A percentile compares a stretch with the other conserved stretches of the same genome.
These are phyloP conservation scores for Cochlearia excelsa DNA, from an alignment of 345 rosid genomes.

Conservation along the genomic window DNA sequence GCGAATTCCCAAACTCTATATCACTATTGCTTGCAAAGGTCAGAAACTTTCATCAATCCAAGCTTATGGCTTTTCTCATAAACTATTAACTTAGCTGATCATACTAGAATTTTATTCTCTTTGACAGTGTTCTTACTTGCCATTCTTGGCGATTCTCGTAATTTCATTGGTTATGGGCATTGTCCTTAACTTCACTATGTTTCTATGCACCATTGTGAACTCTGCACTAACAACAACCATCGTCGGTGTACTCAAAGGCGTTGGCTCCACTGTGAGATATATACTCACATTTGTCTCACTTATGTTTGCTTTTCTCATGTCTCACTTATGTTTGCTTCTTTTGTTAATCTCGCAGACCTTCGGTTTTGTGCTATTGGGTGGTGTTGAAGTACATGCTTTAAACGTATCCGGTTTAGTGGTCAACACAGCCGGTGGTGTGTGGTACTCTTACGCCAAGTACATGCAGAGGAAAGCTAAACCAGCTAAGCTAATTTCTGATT, in stretches of 20 bases:
- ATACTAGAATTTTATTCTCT: not conserved
- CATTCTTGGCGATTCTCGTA: constrained; percentile 59
- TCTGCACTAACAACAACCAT: constrained; percentile 96
- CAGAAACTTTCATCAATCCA: constrained; percentile 31
- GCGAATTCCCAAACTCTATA: constrained; percentile 85
- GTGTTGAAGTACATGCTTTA: constrained; percentile 82
- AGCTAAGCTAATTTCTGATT: constrained; percentile 47
- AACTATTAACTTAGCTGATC: not conserved
- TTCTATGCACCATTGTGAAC: constrained; percentile 92
- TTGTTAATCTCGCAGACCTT: constrained; percentile 53
- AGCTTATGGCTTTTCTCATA: constrained; percentile 14
- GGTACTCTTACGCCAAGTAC: constrained; percentile 90
- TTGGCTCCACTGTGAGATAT: constrained; percentile 81
- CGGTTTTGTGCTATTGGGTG: constrained; percentile 87
- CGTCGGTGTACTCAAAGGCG: constrained; percentile 97
- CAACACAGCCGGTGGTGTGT: constrained; percentile 90
- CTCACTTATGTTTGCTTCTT: constrained; percentile 7
- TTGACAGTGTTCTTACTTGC: constrained; percentile 71
- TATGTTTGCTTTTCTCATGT: too few relatives aligned
- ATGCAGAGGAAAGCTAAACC: constrained; percentile 66
- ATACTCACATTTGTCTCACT: constrained; percentile 11
- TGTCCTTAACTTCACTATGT: constrained; percentile 92
- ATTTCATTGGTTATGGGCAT: constrained; percentile 92
- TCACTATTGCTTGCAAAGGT: constrained; percentile 79
- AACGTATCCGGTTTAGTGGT: constrained; percentile 80